These are phyloP conservation scores for Plasmodium vivax DNA, from an alignment of 169 alveolate species.

Conservation along the genomic window DNA sequence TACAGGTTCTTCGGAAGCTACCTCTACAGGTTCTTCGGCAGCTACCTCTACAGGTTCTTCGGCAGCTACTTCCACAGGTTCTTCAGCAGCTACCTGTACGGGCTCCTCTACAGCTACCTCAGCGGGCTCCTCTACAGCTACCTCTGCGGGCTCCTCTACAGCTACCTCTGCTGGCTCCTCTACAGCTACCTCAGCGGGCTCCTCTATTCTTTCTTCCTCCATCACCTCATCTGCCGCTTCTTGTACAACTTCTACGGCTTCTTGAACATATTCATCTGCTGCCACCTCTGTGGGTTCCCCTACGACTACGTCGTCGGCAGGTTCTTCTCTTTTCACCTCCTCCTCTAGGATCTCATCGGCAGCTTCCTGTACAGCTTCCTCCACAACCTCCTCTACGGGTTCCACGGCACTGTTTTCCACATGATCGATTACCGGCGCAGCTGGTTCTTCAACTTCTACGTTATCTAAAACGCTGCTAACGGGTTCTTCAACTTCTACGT, in stretches of 20 bases:
- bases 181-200: neutral
- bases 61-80: no score
- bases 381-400: conserved; percentile 9
- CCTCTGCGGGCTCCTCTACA: neutral
- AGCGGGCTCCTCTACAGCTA: neutral
- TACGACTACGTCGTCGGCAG: no score
- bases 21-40: no score
- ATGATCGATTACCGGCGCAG: neutral
- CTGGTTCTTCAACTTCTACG: neutral
- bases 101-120: neutral
- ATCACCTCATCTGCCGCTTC: neutral
- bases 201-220: neutral
- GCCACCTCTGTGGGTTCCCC: no score
- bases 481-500: neutral
- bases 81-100: neutral
- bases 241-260: neutral
- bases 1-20: no score
- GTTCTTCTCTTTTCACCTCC: neutral
- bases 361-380: neutral
- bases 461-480: neutral
- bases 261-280: neutral
- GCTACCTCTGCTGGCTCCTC: neutral
- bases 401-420: neutral
- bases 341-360: neutral
- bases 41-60: no score